phyloP scores from a whole-genome alignment of 2,329 filamentous ascomycete species.

The Xylariaceae sp. region DNA sequence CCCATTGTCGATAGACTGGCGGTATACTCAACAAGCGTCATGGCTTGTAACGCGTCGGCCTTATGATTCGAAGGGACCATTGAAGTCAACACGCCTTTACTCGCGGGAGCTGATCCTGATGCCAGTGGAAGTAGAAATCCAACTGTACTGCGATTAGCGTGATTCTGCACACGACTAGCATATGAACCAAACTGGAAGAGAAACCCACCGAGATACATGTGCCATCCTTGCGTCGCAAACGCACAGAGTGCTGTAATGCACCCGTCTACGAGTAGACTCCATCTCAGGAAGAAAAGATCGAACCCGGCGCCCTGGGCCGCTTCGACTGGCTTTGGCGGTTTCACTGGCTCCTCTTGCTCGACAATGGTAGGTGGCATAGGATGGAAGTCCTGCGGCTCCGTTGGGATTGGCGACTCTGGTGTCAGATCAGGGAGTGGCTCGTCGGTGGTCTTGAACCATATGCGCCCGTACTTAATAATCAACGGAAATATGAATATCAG shows the following conservation, averaged over 20 bases:
- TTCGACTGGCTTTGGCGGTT: conserved; percentile 13
- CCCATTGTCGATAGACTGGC: conserved; percentile 21
- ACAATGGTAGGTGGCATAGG: conserved; percentile 9
- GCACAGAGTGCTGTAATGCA: conserved; percentile 20
- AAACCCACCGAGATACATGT: conserved; percentile 24
- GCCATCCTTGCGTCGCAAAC: conserved; percentile 21
- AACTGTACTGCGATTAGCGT: conserved; percentile 9
- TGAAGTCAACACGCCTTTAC: conserved; percentile 23
- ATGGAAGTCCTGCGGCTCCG: conserved; percentile 18
- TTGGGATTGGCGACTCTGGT: conserved; percentile 16
- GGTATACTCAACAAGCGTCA: conserved; percentile 22
- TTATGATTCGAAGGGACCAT: conserved; percentile 22
- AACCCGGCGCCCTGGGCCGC: conserved; percentile 20
- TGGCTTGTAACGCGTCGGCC: conserved; percentile 23
- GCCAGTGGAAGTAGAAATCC: conserved; percentile 23
- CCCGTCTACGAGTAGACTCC: conserved; percentile 22
- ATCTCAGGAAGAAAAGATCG: conserved; percentile 23
- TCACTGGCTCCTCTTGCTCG: conserved; percentile 19
- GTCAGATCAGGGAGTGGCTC: conserved; percentile 2
- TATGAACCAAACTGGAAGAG: too few species aligned
- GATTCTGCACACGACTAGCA: not conserved
- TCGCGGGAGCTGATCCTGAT: conserved; percentile 23
- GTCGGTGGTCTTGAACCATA: conserved; percentile 11
- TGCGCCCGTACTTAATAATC: conserved; percentile 21
- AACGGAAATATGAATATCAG: conserved; percentile 26